These are phyloP conservation scores for Dipodascopsis tothii DNA, from an alignment of 805 yeast genomes.

Conservation along the genomic window DNA sequence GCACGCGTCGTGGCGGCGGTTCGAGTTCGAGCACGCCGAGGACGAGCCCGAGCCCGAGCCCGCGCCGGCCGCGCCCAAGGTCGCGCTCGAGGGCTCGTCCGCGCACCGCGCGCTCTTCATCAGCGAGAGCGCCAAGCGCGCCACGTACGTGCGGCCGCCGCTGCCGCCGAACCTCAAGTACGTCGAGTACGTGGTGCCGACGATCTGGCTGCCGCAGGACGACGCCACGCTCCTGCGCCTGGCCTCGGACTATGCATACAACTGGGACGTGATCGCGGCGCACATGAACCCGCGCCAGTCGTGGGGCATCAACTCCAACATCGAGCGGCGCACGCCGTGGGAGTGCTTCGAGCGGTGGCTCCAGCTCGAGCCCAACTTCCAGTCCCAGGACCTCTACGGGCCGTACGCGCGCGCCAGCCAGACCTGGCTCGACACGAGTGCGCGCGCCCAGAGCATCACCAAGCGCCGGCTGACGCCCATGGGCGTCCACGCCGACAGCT, in stretches of 20 bases:
- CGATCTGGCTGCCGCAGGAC: conserved; percentile 94
- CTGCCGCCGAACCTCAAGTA: conserved; percentile 79
- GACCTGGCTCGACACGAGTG: conserved; percentile 87
- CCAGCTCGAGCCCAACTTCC: conserved; percentile 83
- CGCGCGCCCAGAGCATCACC: conserved; percentile 77
- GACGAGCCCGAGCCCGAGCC: background rate
- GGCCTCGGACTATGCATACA: conserved; percentile 79
- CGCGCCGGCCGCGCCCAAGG: background rate
- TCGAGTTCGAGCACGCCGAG: background rate
- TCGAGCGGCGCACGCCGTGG: conserved; percentile 96
- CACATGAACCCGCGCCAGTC: conserved; percentile 63
- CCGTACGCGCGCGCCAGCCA: conserved; percentile 75
- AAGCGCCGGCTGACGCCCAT: conserved; percentile 83
- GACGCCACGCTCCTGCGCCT: conserved; percentile 71
- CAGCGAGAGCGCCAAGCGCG: conserved; percentile 16
- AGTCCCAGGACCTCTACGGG: conserved; percentile 73
- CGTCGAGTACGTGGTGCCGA: conserved; percentile 77
- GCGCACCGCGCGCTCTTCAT: conserved; percentile 12
- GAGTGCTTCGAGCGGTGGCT: conserved; percentile 95
- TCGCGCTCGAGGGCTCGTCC: background rate
- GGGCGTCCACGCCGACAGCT: conserved; percentile 84
- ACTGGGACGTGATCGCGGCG: conserved; percentile 87
- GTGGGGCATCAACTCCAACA: conserved; percentile 55
- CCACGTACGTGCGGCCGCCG: conserved; percentile 62
- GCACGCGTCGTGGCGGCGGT: background rate